Evolutionary conservation across 2,329 filamentous ascomycete genomes (phyloP).

Genomic region (Apiospora malaysiana): DNA sequence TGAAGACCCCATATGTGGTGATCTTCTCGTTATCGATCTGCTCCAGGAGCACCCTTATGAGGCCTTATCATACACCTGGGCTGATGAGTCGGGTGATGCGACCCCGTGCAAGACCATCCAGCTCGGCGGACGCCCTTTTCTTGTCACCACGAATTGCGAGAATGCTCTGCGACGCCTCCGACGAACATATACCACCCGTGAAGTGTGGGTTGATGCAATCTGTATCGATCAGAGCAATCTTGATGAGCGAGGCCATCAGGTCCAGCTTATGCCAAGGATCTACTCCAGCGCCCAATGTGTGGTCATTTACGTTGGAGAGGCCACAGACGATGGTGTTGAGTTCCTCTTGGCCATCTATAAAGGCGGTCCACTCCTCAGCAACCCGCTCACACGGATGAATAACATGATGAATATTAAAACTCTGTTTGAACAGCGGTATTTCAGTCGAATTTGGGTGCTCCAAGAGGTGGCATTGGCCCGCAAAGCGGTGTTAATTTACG

Average conservation of each 20-base stretch:
- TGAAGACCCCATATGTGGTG: neutral
- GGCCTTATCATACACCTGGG: neutral
- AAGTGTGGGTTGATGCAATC: neutral
- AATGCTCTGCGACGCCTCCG: neutral
- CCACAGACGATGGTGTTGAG: neutral
- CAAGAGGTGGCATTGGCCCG: neutral
- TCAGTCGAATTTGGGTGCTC: neutral
- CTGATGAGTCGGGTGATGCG: neutral
- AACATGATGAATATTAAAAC: too few species aligned
- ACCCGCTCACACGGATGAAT: too few species aligned
- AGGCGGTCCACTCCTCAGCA: too few species aligned
- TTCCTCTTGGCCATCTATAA: neutral
- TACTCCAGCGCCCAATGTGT: neutral
- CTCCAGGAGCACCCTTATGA: neutral
- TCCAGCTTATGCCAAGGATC: neutral
- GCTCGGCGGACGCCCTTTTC: neutral
- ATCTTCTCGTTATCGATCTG: neutral
- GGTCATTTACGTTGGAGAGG: neutral
- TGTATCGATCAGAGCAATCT: neutral
- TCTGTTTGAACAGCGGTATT: neutral
- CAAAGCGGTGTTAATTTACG: neutral
- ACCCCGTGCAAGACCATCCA: neutral
- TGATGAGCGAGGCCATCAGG: neutral
- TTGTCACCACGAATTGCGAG: neutral
- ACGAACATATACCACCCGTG: rapidly evolving